A percentile compares a stretch with the other conserved stretches of the same genome.
Evolutionary conservation across 257 asterid species (phyloP).

Genomic region (Ajuga chamaepitys): DNA sequence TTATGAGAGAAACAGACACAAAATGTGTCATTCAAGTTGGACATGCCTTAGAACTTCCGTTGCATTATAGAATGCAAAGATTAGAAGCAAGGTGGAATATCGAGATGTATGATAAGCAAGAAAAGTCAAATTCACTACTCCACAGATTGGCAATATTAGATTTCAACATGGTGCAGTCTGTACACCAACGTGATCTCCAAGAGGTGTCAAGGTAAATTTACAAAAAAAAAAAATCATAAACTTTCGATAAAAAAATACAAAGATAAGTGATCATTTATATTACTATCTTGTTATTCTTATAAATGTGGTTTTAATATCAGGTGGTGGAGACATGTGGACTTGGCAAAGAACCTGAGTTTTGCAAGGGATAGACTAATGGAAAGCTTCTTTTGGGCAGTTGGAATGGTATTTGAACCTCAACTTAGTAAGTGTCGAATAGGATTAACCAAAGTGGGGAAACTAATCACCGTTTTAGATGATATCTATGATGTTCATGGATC

Average conservation of each 20-base stretch:
- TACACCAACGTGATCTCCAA: constrained; percentile 19
- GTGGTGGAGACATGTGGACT: constrained; percentile 10
- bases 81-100: constrained; percentile 21
- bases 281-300: too few species aligned
- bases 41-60: constrained; percentile 17
- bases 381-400: constrained; percentile 22
- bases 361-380: constrained; percentile 20
- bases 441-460: constrained; percentile 5
- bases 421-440: background rate
- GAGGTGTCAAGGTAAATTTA: constrained; percentile 20
- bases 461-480: constrained; percentile 11
- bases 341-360: constrained; percentile 23
- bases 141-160: constrained; percentile 7
- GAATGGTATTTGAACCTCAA: constrained; percentile 5
- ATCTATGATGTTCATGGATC: constrained; percentile 14
- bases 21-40: background rate
- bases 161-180: constrained; percentile 23
- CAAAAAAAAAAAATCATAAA: background rate
- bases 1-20: background rate
- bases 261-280: too few species aligned
- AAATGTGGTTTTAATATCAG: background rate
- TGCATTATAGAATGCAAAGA: constrained; percentile 11
- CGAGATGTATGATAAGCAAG: constrained; percentile 9
- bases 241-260: too few species aligned
- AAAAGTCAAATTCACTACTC: background rate